phyloP scores from a whole-genome alignment of 176 grass and related monocot species.

The Oropetium thomaeum region DNA sequence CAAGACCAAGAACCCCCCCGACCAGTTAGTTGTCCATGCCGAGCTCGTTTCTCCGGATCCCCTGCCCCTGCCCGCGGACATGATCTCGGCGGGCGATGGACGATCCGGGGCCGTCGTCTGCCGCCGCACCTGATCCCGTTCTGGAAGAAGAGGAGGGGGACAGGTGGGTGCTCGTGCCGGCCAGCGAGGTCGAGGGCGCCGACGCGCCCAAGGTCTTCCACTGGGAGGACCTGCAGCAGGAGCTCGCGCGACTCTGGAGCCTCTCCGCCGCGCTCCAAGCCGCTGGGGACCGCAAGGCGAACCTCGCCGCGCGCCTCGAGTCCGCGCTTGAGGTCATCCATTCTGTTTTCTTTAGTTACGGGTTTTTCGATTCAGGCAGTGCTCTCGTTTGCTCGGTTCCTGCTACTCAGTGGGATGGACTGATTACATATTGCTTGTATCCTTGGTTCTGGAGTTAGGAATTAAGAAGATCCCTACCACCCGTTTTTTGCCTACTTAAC shows the following conservation, averaged over 20 bases:
- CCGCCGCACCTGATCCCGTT: background rate
- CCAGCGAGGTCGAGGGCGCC: constrained; percentile 34
- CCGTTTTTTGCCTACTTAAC: background rate
- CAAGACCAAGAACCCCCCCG: no score
- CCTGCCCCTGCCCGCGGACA: no score
- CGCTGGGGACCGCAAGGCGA: constrained; percentile 56
- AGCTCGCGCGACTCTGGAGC: constrained; percentile 81
- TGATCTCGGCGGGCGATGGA: no score
- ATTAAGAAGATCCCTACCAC: background rate
- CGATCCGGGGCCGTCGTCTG: no score
- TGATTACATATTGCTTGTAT: background rate
- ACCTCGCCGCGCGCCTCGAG: constrained; percentile 49
- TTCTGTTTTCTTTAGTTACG: no score
- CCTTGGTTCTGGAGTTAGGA: background rate
- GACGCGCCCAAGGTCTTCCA: constrained; percentile 62
- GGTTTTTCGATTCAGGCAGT: no score
- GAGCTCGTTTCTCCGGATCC: no score
- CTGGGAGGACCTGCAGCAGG: constrained; percentile 93
- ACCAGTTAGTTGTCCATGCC: no score
- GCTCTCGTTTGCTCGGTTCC: background rate
- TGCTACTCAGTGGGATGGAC: background rate
- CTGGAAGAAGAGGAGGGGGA: background rate
- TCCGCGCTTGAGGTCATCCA: constrained; percentile 61
- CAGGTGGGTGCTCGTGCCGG: constrained; percentile 40
- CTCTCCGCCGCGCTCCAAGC: constrained; percentile 50